phyloP scores from a whole-genome alignment of 257 asterid genomes.

The Przewalskia tangutica region DNA sequence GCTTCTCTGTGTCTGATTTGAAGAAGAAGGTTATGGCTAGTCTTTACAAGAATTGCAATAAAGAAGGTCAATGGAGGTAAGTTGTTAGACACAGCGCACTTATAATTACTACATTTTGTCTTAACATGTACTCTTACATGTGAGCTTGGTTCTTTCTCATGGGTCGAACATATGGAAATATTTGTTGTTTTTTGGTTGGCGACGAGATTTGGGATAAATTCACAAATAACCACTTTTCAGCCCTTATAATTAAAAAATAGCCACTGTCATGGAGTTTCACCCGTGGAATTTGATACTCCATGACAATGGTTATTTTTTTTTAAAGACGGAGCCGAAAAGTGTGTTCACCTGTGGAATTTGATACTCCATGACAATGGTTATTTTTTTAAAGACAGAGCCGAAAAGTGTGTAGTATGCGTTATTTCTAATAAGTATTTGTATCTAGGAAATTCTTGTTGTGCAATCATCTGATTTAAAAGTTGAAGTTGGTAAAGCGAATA shows the following conservation, averaged over 20 bases:
- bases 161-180: not conserved
- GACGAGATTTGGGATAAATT: not conserved
- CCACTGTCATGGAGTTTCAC: no score
- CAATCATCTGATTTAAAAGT: not conserved
- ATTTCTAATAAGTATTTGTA: not conserved
- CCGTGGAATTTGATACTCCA: no score
- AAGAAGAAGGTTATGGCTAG: constrained; percentile 76
- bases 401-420: no score
- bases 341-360: no score
- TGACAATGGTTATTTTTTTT: no score
- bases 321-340: no score
- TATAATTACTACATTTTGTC: not conserved
- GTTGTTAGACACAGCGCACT: not conserved
- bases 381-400: no score
- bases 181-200: not conserved
- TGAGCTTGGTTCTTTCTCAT: not conserved
- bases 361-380: no score
- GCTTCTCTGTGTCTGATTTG: constrained; percentile 80
- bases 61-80: constrained; percentile 71
- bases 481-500: not conserved
- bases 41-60: constrained; percentile 50
- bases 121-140: not conserved
- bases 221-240: no score
- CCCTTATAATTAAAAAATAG: no score
- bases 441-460: not conserved